Evolutionary conservation across 345 rosid genomes (phyloP).

Genomic region (Brassica napus): DNA sequence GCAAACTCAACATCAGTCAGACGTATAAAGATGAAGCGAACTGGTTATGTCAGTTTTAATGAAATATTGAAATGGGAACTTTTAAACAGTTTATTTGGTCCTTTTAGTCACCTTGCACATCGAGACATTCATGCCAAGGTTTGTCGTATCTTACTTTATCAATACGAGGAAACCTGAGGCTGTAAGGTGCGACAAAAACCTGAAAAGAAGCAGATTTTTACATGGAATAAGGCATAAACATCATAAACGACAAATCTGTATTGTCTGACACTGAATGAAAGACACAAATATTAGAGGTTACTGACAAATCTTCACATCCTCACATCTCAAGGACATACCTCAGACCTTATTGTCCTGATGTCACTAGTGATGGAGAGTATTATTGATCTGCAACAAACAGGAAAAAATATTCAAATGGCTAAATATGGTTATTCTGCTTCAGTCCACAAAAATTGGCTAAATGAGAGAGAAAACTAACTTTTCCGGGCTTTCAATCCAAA

Average conservation of each 20-base stretch:
- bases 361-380: constrained; percentile 91
- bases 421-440: neutral
- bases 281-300: neutral
- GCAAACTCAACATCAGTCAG: constrained; percentile 31
- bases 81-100: neutral
- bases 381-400: constrained; percentile 62
- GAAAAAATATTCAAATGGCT: neutral
- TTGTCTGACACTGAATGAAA: too few species aligned
- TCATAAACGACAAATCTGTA: neutral
- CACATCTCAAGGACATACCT: constrained; percentile 51
- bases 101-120: constrained; percentile 73
- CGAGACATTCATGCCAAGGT: constrained; percentile 97
- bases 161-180: constrained; percentile 96
- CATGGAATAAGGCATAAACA: constrained; percentile 15
- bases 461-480: constrained; percentile 52
- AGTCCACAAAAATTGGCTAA: constrained; percentile 3
- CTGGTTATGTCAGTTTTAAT: neutral
- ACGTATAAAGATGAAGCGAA: neutral
- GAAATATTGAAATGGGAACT: constrained; percentile 4
- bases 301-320: constrained; percentile 3
- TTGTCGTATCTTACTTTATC: constrained; percentile 94
- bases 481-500: constrained; percentile 97
- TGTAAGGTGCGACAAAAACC: constrained; percentile 96
- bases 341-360: constrained; percentile 90
- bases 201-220: constrained; percentile 30